Evolutionary conservation across 2,329 filamentous ascomycete genomes (phyloP).

Genomic region (Penicillium sp.): DNA sequence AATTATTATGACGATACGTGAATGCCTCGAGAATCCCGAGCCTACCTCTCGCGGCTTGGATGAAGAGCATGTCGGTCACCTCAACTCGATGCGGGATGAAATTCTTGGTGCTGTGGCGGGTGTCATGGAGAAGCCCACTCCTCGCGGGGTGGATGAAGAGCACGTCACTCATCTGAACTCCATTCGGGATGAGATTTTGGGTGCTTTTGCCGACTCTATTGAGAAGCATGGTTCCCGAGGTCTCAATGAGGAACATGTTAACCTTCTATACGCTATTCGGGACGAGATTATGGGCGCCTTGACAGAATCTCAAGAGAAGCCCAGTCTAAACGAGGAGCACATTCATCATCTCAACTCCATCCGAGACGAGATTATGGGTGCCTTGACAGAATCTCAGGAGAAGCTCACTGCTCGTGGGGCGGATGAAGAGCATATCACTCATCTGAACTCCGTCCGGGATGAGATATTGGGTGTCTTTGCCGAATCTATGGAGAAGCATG

Average conservation of each 20-base stretch:
- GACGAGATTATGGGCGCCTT: slow-evolving; percentile 28
- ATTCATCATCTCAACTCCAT: slow-evolving; percentile 2
- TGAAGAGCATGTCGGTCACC: slow-evolving; percentile 22
- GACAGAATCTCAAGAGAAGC: slow-evolving; percentile 3
- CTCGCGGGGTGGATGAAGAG: slow-evolving; percentile 9
- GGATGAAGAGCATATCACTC: slow-evolving; percentile 4
- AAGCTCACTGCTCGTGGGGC: neutral
- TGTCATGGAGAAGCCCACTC: slow-evolving; percentile 1
- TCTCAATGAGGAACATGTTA: slow-evolving; percentile 11
- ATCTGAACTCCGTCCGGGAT: slow-evolving; percentile 8
- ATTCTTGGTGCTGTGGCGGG: slow-evolving; percentile 55
- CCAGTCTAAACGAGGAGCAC: slow-evolving; percentile 4
- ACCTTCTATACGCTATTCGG: slow-evolving; percentile 9
- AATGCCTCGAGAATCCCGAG: slow-evolving; percentile 81
- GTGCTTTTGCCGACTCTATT: slow-evolving; percentile 46
- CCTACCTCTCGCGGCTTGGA: slow-evolving; percentile 18
- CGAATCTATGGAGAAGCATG: neutral
- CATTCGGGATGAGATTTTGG: slow-evolving; percentile 54
- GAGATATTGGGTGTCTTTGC: slow-evolving; percentile 10
- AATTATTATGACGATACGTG: slow-evolving; percentile 73
- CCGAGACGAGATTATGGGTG: slow-evolving; percentile 12
- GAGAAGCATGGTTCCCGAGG: neutral
- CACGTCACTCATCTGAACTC: slow-evolving; percentile 16
- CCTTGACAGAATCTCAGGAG: slow-evolving; percentile 1
- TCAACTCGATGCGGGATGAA: slow-evolving; percentile 46